Base-by-base conservation (phyloP, 148 eudicot genomes). In the Rhododendron ovatum region DNA sequence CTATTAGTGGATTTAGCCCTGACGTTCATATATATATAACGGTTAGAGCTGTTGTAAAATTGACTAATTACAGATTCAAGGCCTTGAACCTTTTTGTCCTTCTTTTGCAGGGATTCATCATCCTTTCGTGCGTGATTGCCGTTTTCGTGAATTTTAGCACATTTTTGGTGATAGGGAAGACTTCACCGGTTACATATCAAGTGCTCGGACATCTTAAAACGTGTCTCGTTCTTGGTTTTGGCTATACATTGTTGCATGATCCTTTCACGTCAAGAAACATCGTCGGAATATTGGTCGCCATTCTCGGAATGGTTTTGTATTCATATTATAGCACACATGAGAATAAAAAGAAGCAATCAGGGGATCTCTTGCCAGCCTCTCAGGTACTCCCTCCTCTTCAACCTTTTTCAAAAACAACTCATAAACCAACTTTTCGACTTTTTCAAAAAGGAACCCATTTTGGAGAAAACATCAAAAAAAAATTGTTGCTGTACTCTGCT, bases 131-230 rank as follows among this genome's bases (percentile, higher is more conserved):
- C 93, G 71, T 96, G 87, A 96, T 96, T 73, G 96, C 99, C 0
- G 99, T 96, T 12, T 93, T 94, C 2, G 99, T 96, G 81, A 96
- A 96, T 88, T 95, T 96, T 88, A 96, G 99, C 90, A 96, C 99
- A 80, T 96, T 96, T 88, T 85, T 96, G 85, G 99, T 96, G 28
- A 95, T 96, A 67, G 99, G 99, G 18, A 96, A 96, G 91, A 96
- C 99, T 85, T 96, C 99, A 5, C 99, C 99, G 33, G 99, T 96
- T 24, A 96, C 99, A 88, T 96, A 96, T 78, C 99, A 96, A 89
- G 99, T 96, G 65, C 45, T 96, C 14, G 99, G 99, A 18, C 99
- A 96, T 86, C 92, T 96, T 8, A 96, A 96, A 80, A 95, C 99
- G 86, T 96, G 99, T 84, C 91, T 96, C 50, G 99, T 96, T 65